Percentiles rank a stretch among this genome's conserved stretches.
Evolutionary conservation across 2,329 filamentous ascomycete genomes (phyloP).

Genomic region (Fusarium mangiferae): DNA sequence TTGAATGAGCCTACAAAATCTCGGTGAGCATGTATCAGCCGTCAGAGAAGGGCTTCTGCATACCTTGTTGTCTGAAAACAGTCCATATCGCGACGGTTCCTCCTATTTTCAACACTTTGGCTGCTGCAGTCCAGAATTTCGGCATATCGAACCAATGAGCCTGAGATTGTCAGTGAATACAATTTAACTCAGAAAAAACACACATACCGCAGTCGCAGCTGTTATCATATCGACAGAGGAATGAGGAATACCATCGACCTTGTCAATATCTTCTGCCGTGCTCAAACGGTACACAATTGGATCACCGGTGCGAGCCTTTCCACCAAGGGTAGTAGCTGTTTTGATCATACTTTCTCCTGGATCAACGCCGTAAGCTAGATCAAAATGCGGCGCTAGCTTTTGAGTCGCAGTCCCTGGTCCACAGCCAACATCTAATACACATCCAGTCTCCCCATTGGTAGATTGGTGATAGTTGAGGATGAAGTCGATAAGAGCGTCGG

Average conservation of each 20-base stretch:
- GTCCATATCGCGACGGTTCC: slow-evolving; percentile 16
- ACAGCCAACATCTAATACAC: slow-evolving; percentile 1
- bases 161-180: accelerated
- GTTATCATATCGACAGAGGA: slow-evolving; percentile 9
- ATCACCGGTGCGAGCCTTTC: background rate
- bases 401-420: background rate
- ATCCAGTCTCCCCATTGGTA: background rate
- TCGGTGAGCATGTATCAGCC: accelerated
- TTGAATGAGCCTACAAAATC: accelerated
- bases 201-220: slow-evolving; percentile 1
- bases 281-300: background rate
- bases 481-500: background rate
- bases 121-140: slow-evolving; percentile 4
- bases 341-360: background rate
- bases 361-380: background rate
- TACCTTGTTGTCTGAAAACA: background rate
- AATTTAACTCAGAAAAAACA: accelerated
- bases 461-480: background rate
- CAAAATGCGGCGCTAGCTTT: slow-evolving; percentile 1
- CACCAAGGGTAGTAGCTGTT: background rate
- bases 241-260: background rate
- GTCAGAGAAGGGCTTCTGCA: accelerated
- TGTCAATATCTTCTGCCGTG: background rate
- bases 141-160: slow-evolving; percentile 25
- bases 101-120: background rate